These are phyloP conservation scores for Baorangia bicolor DNA, from an alignment of 768 basidiomycete genomes.

Conservation along the genomic window DNA sequence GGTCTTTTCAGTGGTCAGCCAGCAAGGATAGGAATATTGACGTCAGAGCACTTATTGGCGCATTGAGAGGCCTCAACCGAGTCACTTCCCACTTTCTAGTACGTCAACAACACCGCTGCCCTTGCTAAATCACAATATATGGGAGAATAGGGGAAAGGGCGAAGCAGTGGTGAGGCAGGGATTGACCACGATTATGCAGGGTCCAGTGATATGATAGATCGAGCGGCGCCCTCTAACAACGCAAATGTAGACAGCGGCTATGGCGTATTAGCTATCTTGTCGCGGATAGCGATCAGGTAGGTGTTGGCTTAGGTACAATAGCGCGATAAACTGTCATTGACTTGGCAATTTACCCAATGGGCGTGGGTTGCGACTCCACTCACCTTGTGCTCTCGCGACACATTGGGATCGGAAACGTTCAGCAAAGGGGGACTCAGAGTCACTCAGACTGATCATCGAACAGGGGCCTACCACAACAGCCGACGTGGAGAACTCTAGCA, in stretches of 20 bases:
- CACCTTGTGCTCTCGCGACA: neutral
- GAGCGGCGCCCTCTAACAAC: slow-evolving; percentile 16
- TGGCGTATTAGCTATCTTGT: slow-evolving; percentile 7
- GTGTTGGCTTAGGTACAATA: slow-evolving; percentile 8
- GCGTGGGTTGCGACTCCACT: slow-evolving; percentile 2
- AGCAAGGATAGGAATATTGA: neutral
- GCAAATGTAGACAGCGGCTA: slow-evolving; percentile 1
- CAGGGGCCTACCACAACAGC: neutral
- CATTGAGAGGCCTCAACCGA: neutral
- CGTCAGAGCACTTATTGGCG: neutral
- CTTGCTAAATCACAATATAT: neutral
- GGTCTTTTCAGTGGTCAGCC: neutral
- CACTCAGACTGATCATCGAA: neutral
- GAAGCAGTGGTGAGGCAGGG: slow-evolving; percentile 1
- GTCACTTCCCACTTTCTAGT: neutral
- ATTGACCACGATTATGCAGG: slow-evolving; percentile 15
- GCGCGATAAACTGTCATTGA: neutral
- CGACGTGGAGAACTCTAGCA: neutral
- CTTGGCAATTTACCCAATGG: slow-evolving; percentile 1
- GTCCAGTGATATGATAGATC: slow-evolving; percentile 20
- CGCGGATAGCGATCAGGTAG: neutral
- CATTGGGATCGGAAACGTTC: neutral
- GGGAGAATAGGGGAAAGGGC: neutral
- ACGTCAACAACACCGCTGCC: neutral
- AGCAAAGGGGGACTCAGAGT: too few relatives aligned